Evolutionary conservation across 495 filamentous ascomycete genomes (phyloP), one percentile per base, ranked within the genome.

Genomic region (Tuber indicum): DNA sequence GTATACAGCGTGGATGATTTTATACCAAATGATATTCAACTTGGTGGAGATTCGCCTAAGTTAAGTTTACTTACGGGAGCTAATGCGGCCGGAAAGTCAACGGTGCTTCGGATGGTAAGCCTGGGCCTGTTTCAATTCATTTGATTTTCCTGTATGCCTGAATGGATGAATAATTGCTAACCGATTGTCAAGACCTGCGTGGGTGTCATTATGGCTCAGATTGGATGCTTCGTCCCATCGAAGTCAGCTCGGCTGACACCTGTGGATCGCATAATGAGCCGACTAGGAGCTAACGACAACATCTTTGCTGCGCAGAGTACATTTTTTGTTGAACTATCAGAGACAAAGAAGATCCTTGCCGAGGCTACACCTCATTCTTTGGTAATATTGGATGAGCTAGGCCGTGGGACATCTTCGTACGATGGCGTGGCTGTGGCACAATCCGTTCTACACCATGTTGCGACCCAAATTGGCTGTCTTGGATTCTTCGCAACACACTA

Each of bases 401-500:
- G 96, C 72, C 93, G 96, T 70, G 96, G 96, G 75, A 99, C 96
- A 4, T 93, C 90, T 70, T 94, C 91, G 36, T 97, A 98, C 85
- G 96, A 99, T 81, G 96, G 96, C 71, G 93, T 99, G 2, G 96
- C 96, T 3, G 96, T 99, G 26, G 96, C 96, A 9, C 94, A 99
- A 85, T 93, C 96, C 1, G 96, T 98, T 1, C 89, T 99, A 52
- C 95, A 98, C 84, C 94, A 99, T 80, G 88, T 98, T 66, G 94
- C 96, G 36, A 93, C 92, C 10, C 93, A 97, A 83, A 92, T 97
- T 71, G 96, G 96, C 76, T 96, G 95, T 52, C 84, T 96, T 43
- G 96, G 96, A 45, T 98, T 97, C 89, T 99, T 99, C 84, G 96
- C 96, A 8, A 99, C 96, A 0, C 96, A 99, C 83, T 99, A 99